Base-by-base conservation (phyloP, 495 filamentous ascomycete species). In the Trichoderma orchidacearum region DNA sequence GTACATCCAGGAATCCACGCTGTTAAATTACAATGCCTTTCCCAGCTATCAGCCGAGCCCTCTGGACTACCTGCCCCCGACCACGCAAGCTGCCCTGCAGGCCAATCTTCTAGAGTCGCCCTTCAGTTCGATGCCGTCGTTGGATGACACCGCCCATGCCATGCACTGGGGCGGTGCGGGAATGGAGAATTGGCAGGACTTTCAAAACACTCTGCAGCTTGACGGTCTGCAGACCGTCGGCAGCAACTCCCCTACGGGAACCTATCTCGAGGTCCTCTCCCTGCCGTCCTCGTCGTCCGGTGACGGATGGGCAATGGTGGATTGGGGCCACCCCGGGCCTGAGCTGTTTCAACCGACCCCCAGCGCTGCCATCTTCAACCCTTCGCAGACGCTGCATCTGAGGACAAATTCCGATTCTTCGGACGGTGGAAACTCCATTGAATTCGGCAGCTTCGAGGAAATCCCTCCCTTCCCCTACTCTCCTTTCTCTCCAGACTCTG, bases 391-490 rank as follows among this genome's bases (percentile, higher is more conserved):
- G 0, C 73, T 96, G 50, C 90, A 95, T 68, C 72, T 90, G 61
- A 81, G 90, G 51, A 91, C 85, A 53, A 80, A 85, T 60, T 95
- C 90, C 8, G 87, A 91, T 57, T 90, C 89, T 3, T 92, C 90
- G 0, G 82, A 84, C 9, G 85, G 87, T 56, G 70, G 69, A 27
- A 68, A 75, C 57, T 80, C 73, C 57, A 83, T 64, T 51, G 75
- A 79, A n/a, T 80, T 87, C 65, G 81, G 86, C 61, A 92, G 88
- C 72, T 93, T 80, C 63, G 87, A 95, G 62, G 88, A 94, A 54
- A 79, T 93, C 32, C 71, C 79, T 6, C 80, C 85, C 57, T 84
- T 87, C 30, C 80, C 88, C 60, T 84, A 84, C 61, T 89, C 83
- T 0, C 85, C 86, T 15, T 80, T 72, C 62, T 79, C 83, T 53